Evolutionary conservation across 2,329 filamentous ascomycete genomes (phyloP).

Genomic region (Fusarium paranaense): DNA sequence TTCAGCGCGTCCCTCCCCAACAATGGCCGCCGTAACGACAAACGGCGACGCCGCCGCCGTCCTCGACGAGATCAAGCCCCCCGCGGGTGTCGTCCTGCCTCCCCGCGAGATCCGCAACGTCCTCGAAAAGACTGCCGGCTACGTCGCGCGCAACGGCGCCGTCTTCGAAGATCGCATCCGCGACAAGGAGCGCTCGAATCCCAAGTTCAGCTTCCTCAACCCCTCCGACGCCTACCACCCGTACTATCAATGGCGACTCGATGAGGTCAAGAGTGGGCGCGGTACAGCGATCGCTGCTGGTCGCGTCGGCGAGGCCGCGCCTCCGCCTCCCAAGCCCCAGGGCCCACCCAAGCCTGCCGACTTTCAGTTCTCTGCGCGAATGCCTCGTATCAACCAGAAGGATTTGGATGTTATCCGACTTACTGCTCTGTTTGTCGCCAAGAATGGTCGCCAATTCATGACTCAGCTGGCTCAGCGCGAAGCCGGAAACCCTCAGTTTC

Average conservation of each 20-base stretch:
- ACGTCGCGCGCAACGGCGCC: slow-evolving; percentile 77
- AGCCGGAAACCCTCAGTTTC: slow-evolving; percentile 91
- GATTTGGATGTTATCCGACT: slow-evolving; percentile 81
- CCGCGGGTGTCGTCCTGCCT: slow-evolving; percentile 85
- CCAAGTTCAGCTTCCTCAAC: slow-evolving; percentile 92
- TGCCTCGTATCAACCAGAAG: slow-evolving; percentile 96
- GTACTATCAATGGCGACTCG: slow-evolving; percentile 91
- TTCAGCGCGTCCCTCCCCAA: slow-evolving; percentile 14
- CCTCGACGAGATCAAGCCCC: slow-evolving; percentile 80
- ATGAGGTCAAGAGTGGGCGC: slow-evolving; percentile 85
- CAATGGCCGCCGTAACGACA: slow-evolving; percentile 52
- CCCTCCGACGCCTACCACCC: slow-evolving; percentile 84
- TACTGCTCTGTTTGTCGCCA: slow-evolving; percentile 91
- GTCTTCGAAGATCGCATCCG: slow-evolving; percentile 87
- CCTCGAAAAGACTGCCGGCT: slow-evolving; percentile 95
- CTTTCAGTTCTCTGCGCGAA: slow-evolving; percentile 93
- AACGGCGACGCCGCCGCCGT: slow-evolving; percentile 63
- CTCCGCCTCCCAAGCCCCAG: slow-evolving; percentile 72
- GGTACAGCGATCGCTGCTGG: slow-evolving; percentile 84
- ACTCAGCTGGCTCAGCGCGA: slow-evolving; percentile 90
- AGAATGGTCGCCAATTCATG: slow-evolving; percentile 92
- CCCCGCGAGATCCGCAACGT: slow-evolving; percentile 87
- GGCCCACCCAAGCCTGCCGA: slow-evolving; percentile 87
- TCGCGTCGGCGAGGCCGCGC: slow-evolving; percentile 71
- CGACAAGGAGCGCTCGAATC: slow-evolving; percentile 83